A percentile compares a stretch with the other conserved stretches of the same genome.
Conservation (phyloP, 2,329 filamentous ascomycete genomes). For the Capronia americana region DNA sequence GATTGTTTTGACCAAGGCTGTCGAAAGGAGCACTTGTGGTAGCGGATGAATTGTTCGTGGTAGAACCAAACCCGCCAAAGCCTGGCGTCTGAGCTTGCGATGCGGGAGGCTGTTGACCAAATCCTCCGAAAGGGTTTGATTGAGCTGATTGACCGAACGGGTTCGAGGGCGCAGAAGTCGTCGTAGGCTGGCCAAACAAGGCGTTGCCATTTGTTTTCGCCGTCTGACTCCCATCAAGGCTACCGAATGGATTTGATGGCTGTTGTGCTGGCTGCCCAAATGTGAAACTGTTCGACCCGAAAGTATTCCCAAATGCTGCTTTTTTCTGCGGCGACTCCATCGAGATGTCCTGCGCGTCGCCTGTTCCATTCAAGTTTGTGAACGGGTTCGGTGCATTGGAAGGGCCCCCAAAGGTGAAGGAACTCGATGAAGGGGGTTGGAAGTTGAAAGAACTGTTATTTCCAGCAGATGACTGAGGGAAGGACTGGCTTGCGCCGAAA, state of each 20-base stretch:
- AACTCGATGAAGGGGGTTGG: slow-evolving; percentile 35
- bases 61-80: slow-evolving; percentile 27
- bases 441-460: slow-evolving; percentile 33
- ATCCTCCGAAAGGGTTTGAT: slow-evolving; percentile 31
- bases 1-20: slow-evolving; percentile 31
- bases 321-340: slow-evolving; percentile 40
- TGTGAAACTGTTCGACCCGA: slow-evolving; percentile 32
- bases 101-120: slow-evolving; percentile 26
- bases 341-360: slow-evolving; percentile 29
- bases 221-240: slow-evolving; percentile 24
- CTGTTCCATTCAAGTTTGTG: slow-evolving; percentile 34
- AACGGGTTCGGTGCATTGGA: slow-evolving; percentile 37
- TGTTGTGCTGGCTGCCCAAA: slow-evolving; percentile 34
- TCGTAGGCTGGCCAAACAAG: slow-evolving; percentile 23
- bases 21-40: slow-evolving; percentile 9
- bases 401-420: slow-evolving; percentile 34
- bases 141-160: slow-evolving; percentile 32
- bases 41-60: slow-evolving; percentile 13
- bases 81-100: slow-evolving; percentile 24
- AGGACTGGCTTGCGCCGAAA: slow-evolving; percentile 32
- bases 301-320: slow-evolving; percentile 24
- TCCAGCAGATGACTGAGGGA: slow-evolving; percentile 22
- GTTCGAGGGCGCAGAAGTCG: slow-evolving; percentile 23
- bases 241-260: slow-evolving; percentile 21
- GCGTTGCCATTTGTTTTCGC: slow-evolving; percentile 22